Conservation (phyloP, 495 filamentous ascomycete species). For the Rostrohypoxylon terebratum region DNA sequence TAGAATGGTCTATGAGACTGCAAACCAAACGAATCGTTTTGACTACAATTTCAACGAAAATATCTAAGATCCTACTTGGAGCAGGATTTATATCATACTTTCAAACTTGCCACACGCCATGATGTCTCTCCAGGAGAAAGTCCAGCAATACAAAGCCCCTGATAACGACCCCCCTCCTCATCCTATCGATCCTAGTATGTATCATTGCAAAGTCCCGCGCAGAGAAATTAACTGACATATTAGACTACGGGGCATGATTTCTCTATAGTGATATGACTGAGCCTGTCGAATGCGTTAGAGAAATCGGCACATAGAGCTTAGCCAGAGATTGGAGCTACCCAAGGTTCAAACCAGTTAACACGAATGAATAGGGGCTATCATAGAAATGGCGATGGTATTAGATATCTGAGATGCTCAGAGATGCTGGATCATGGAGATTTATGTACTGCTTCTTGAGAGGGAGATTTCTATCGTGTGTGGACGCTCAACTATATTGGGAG, state of each 20-base stretch:
- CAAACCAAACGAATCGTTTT: not conserved
- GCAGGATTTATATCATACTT: not conserved
- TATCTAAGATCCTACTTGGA: not conserved
- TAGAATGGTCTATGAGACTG: not conserved
- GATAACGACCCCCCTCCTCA: slow-evolving; percentile 6
- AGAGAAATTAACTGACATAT: not conserved
- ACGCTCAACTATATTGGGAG: not conserved
- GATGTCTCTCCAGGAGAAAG: not conserved
- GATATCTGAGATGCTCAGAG: no score
- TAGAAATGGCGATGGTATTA: not conserved
- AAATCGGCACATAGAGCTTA: not conserved
- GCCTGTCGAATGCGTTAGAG: not conserved
- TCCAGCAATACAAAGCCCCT: not conserved
- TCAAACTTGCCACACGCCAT: not conserved
- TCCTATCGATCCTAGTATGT: slow-evolving; percentile 33
- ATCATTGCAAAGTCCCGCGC: not conserved
- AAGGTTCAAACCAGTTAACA: not conserved
- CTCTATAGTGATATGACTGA: no score
- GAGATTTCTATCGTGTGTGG: not conserved
- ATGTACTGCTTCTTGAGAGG: not conserved
- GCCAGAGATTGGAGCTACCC: not conserved
- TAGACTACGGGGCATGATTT: slow-evolving; percentile 20
- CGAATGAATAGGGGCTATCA: not conserved
- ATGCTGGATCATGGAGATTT: not conserved
- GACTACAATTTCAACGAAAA: not conserved